A percentile compares a stretch with the other conserved stretches of the same genome.
Conservation (phyloP, 352 stramenopile species). For the Phytopythium kandeliae region DNA sequence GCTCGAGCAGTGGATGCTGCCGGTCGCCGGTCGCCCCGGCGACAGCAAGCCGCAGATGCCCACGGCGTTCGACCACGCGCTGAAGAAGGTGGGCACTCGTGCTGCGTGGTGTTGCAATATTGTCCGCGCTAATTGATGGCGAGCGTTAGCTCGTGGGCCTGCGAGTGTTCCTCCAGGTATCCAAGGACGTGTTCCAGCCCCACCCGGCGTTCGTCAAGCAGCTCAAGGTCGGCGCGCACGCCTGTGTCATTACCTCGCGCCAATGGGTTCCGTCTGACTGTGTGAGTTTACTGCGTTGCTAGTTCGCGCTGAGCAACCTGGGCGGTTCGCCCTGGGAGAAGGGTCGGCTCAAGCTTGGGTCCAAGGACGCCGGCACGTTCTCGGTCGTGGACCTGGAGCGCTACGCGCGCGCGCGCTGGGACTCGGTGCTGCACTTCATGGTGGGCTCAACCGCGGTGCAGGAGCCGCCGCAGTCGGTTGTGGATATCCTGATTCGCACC, state of each 20-base stretch:
- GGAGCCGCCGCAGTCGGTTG: slow-evolving; percentile 54
- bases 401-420: slow-evolving; percentile 56
- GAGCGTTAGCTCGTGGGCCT: slow-evolving; percentile 31
- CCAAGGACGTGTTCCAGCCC: slow-evolving; percentile 35
- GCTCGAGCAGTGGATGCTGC: slow-evolving; percentile 69
- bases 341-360: slow-evolving; percentile 32
- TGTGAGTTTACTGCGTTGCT: too few species aligned
- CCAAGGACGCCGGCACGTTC: slow-evolving; percentile 41
- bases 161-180: slow-evolving; percentile 40
- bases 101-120: not conserved
- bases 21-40: slow-evolving; percentile 17
- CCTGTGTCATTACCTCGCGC: too few species aligned
- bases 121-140: not conserved
- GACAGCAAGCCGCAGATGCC: slow-evolving; percentile 25
- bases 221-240: slow-evolving; percentile 28
- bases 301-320: slow-evolving; percentile 64
- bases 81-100: slow-evolving; percentile 25
- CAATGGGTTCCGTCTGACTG: too few species aligned
- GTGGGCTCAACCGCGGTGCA: slow-evolving; percentile 62
- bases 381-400: slow-evolving; percentile 44
- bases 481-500: slow-evolving; percentile 72
- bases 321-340: slow-evolving; percentile 73
- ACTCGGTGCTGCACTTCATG: slow-evolving; percentile 76
- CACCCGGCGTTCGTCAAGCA: slow-evolving; percentile 57
- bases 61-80: slow-evolving; percentile 39